These are phyloP conservation scores for Cinnamomum micranthum DNA, from an alignment of 164 flowering plant genomes.

Conservation along the genomic window DNA sequence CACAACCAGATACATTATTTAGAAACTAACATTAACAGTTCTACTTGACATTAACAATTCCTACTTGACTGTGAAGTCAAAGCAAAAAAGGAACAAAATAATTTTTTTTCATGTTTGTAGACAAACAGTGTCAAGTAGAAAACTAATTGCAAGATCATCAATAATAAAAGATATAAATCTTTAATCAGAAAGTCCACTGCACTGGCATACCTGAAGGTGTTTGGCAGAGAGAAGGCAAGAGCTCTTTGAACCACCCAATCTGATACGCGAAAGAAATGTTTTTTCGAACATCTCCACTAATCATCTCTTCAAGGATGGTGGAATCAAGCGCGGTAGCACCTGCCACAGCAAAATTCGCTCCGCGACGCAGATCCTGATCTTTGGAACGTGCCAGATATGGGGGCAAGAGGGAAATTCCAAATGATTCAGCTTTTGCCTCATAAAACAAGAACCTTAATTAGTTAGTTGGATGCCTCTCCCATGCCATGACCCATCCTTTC, in stretches of 20 bases:
- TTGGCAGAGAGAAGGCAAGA: slow-evolving; percentile 2
- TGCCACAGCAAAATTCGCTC: slow-evolving; percentile 58
- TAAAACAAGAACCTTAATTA: background rate
- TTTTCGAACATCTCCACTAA: background rate
- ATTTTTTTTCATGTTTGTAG: no score
- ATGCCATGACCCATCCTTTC: no score
- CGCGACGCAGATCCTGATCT: slow-evolving; percentile 18
- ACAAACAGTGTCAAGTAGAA: no score
- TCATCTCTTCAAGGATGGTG: slow-evolving; percentile 9
- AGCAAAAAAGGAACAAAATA: no score
- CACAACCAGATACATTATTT: no score
- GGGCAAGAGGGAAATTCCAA: slow-evolving; percentile 37
- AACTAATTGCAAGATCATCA: no score
- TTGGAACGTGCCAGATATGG: slow-evolving; percentile 33
- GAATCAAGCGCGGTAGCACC: slow-evolving; percentile 52
- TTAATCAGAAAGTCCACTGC: no score
- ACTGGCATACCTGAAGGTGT: background rate
- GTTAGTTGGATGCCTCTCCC: no score
- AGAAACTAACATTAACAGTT: no score
- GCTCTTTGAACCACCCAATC: slow-evolving; percentile 29
- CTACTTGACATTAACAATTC: no score
- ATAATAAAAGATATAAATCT: no score
- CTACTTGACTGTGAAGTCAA: no score
- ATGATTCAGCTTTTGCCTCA: slow-evolving; percentile 2
- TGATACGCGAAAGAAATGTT: slow-evolving; percentile 26